Conservation (phyloP, 331 rosid species). For the Spiraea crenata region DNA sequence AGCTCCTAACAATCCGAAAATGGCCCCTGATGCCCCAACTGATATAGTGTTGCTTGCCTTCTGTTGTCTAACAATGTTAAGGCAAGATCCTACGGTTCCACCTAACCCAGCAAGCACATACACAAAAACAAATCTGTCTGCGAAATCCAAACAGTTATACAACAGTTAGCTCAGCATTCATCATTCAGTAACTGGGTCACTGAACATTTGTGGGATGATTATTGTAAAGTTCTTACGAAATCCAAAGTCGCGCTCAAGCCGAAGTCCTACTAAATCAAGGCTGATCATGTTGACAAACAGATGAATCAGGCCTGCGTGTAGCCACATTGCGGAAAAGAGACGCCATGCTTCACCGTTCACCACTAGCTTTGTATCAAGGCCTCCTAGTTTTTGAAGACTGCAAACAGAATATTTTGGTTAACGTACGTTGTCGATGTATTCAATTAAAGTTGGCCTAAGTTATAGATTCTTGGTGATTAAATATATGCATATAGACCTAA, state of each 20-base stretch:
- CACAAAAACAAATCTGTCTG: conserved; percentile 65
- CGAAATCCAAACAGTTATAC: conserved; percentile 26
- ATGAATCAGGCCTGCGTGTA: conserved; percentile 89
- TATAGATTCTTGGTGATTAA: too few species aligned
- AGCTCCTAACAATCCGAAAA: conserved; percentile 80
- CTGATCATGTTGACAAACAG: conserved; percentile 66
- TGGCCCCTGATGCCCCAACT: conserved; percentile 93
- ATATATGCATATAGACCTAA: too few species aligned
- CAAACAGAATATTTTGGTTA: neutral
- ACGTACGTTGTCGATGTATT: neutral
- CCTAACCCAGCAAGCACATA: conserved; percentile 74
- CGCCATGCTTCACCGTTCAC: conserved; percentile 70
- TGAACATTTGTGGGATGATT: neutral
- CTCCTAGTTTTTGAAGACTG: conserved; percentile 67
- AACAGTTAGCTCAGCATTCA: neutral
- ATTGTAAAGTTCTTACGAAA: conserved; percentile 45
- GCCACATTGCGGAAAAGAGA: conserved; percentile 72
- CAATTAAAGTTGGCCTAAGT: neutral
- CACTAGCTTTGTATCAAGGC: conserved; percentile 49
- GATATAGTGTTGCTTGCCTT: conserved; percentile 33
- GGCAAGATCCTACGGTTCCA: conserved; percentile 64
- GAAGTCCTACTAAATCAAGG: conserved; percentile 69
- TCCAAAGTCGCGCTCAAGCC: conserved; percentile 87
- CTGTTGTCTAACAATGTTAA: conserved; percentile 26
- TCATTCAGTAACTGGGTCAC: neutral